Evolutionary conservation across 768 basidiomycete species (phyloP), one percentile per base, ranked within the genome.

Genomic region (Termitomyces sp.): DNA sequence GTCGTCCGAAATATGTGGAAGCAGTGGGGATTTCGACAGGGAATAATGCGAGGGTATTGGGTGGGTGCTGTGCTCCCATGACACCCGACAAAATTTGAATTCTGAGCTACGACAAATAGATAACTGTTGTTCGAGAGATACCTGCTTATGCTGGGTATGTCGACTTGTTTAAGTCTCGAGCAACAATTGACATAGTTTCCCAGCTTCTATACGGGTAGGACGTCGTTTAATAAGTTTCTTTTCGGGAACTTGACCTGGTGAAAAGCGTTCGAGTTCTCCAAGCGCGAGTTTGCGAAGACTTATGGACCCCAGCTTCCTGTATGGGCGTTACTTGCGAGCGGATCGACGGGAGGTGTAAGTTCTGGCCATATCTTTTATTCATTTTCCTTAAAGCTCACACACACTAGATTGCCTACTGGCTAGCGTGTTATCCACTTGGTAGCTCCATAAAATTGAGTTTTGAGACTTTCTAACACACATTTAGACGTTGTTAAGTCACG

Each of bases 11-110:
- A 95, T 63, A 93, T 95, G 87, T 97, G 93, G 88, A 72, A 68
- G 33, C 76, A 92, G 61, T 94, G 88, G 82, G 96, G 97, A 0
- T 86, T 98, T 62, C 75, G 85, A 56, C 80, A 85, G 63, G 97
- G 97, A 5, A 79, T 98, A 54, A 97, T 99, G 95, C 79, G 97
- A 20, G 97, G 97, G 1, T 98, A 94, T 70, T 98, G 96, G 96
- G 95, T 93, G 61, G 58, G 77, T 67, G 10, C 7, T 8, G 30
- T 53, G 18, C 23, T 26, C 8, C n/a, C 44, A 20, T 13, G 13
- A 20, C 20, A 12, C 14, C 10, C 9, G 18, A 33, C 3, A n/a
- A 30, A n/a, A 33, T 38, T 9, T 48, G 30, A 40, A 20, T 10
- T 9, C 14, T 32, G 5, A 32, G 5, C 14, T n/a, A 9, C 7